These are phyloP conservation scores for Camelina laxa DNA, from an alignment of 345 rosid species.

Conservation along the genomic window DNA sequence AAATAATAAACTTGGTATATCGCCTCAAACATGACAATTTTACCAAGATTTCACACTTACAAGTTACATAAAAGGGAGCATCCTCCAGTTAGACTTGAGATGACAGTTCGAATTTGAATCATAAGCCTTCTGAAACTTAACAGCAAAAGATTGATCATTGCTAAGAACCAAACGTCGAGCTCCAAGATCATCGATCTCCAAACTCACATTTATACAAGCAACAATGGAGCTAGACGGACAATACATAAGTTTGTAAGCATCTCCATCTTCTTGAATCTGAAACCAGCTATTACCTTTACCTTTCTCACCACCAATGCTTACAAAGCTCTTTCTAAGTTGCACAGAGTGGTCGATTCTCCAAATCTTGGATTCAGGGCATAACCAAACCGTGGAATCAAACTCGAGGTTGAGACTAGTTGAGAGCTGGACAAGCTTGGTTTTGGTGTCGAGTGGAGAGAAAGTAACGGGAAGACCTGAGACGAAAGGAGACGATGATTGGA, in stretches of 20 bases:
- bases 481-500: slow-evolving; percentile 39
- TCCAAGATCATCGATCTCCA: slow-evolving; percentile 35
- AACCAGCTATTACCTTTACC: slow-evolving; percentile 28
- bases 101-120: slow-evolving; percentile 37
- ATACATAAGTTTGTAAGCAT: slow-evolving; percentile 40
- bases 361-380: slow-evolving; percentile 34
- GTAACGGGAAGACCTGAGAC: slow-evolving; percentile 38
- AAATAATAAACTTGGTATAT: slow-evolving; percentile 8
- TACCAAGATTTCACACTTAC: slow-evolving; percentile 3
- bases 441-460: slow-evolving; percentile 27
- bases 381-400: slow-evolving; percentile 38
- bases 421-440: slow-evolving; percentile 28
- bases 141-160: slow-evolving; percentile 18
- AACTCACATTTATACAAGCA: slow-evolving; percentile 26
- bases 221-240: slow-evolving; percentile 22
- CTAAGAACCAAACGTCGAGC: slow-evolving; percentile 39
- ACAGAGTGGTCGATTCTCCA: slow-evolving; percentile 37
- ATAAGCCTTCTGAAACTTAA: slow-evolving; percentile 39
- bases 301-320: slow-evolving; percentile 37
- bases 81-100: slow-evolving; percentile 17
- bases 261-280: slow-evolving; percentile 40
- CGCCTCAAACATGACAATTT: not conserved
- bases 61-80: slow-evolving; percentile 25
- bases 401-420: slow-evolving; percentile 30
- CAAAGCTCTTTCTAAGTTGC: slow-evolving; percentile 28